Evolutionary conservation across 805 yeast genomes (phyloP).

Genomic region (Lachancea quebecensis): DNA sequence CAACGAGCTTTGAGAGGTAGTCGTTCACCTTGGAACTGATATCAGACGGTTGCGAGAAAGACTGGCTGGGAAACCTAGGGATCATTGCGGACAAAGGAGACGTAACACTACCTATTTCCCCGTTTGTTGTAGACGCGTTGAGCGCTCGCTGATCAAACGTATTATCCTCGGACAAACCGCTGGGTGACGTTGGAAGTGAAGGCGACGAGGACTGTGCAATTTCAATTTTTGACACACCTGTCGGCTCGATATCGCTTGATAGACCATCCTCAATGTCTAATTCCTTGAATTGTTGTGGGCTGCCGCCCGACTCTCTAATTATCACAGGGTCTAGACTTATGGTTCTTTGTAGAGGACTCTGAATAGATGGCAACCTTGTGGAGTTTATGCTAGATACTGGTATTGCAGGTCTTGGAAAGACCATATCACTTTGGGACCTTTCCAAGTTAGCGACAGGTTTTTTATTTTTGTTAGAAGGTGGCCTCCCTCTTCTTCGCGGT

Average conservation of each 20-base stretch:
- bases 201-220: slow-evolving; percentile 22
- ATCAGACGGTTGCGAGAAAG: slow-evolving; percentile 25
- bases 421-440: slow-evolving; percentile 28
- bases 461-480: slow-evolving; percentile 24
- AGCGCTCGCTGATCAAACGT: slow-evolving; percentile 27
- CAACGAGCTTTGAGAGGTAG: slow-evolving; percentile 28
- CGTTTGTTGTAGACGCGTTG: slow-evolving; percentile 10
- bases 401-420: slow-evolving; percentile 22
- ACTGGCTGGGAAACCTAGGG: slow-evolving; percentile 24
- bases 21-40: slow-evolving; percentile 29
- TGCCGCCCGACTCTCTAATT: slow-evolving; percentile 6
- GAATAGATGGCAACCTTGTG: slow-evolving; percentile 20
- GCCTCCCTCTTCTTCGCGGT: slow-evolving; percentile 30
- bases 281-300: slow-evolving; percentile 22
- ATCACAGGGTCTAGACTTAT: slow-evolving; percentile 7
- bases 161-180: slow-evolving; percentile 26
- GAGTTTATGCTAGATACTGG: slow-evolving; percentile 22
- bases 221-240: slow-evolving; percentile 5
- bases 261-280: slow-evolving; percentile 32
- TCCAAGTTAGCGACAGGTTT: slow-evolving; percentile 15
- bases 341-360: slow-evolving; percentile 10
- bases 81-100: slow-evolving; percentile 28
- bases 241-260: slow-evolving; percentile 33
- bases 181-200: slow-evolving; percentile 30
- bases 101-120: slow-evolving; percentile 19